Evolutionary conservation across 768 basidiomycete species (phyloP), one percentile per base, ranked within the genome.

Genomic region (Pleurotus salmoneostramineus): DNA sequence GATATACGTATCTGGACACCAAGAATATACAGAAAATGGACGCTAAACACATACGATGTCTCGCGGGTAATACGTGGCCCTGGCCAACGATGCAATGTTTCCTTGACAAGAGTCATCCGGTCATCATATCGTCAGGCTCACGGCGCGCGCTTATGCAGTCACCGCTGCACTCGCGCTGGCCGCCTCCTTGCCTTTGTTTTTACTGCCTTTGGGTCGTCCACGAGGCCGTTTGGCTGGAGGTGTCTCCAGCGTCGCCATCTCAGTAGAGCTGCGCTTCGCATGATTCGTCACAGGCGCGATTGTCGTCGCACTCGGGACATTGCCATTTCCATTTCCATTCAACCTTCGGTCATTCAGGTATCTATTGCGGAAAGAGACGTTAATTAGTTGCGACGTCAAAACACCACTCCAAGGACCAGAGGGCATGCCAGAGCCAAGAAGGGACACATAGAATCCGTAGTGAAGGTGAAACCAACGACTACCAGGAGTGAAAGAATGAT

Each of bases 181-280:
- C 8, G 52, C 27, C 7, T 55, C 52, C 17, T 55, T 55, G 14
- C 52, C 52, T 55, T 55, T 70, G 60, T 87, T 88, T 69, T 85
- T 88, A 66, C 87, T 89, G 2, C 88, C 88, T 64, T 84, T 86
- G 35, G 87, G 87, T 6, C 87, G 72, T 31, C 87, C 87, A 44
- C 87, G 74, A 0, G 87, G 83, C 11, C 85, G 70, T 60, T 87
- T 88, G 5, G 66, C 63, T 31, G 61, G 62, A 17, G 64, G 68
- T 12, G 59, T 65, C 11, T 72, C 73, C 37, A 21, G 56, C 60
- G 31, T 56, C 51, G 54, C 48, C 27, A 61, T 54, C 21, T 67
- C 64, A 68, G 21, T 61, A 60, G 40, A 73, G 48, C 36, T 21
- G 32, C 60, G 50, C 50, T 61, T 61, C 7, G 37, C 7, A 15